Conservation (phyloP, 2,329 filamentous ascomycete species). For the Bipolaris oryzae region DNA sequence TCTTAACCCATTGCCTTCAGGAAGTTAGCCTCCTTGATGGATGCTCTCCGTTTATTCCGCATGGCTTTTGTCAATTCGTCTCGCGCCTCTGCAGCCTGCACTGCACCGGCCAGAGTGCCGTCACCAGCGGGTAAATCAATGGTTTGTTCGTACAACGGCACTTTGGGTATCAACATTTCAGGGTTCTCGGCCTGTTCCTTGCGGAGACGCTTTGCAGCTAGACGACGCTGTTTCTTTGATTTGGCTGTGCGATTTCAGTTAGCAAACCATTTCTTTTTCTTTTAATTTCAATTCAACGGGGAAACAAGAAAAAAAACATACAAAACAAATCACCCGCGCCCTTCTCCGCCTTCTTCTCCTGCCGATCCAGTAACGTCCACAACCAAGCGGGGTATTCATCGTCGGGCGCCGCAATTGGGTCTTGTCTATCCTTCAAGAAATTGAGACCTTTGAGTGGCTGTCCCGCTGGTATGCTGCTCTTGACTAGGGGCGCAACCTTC, state of each 20-base stretch:
- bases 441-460: constrained; percentile 76
- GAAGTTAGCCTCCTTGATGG: constrained; percentile 87
- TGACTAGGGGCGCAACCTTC: constrained; percentile 39
- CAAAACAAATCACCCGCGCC: constrained; percentile 78
- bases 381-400: constrained; percentile 81
- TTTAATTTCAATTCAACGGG: not conserved
- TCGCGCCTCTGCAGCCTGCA: constrained; percentile 58
- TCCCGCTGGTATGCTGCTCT: constrained; percentile 66
- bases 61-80: constrained; percentile 71
- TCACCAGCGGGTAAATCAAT: constrained; percentile 70
- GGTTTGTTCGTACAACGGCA: constrained; percentile 78
- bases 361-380: constrained; percentile 71
- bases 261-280: not conserved
- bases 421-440: constrained; percentile 73
- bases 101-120: constrained; percentile 55
- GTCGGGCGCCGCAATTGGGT: constrained; percentile 76
- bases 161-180: constrained; percentile 65
- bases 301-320: constrained; percentile 56
- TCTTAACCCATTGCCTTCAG: constrained; percentile 72
- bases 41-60: constrained; percentile 74
- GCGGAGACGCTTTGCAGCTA: constrained; percentile 70
- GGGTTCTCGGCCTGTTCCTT: constrained; percentile 70
- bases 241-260: constrained; percentile 54
- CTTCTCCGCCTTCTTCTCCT: constrained; percentile 61
- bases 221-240: constrained; percentile 78